Evolutionary conservation across 306 rosid genomes (phyloP).

Genomic region (Citrullus mucosospermus): DNA sequence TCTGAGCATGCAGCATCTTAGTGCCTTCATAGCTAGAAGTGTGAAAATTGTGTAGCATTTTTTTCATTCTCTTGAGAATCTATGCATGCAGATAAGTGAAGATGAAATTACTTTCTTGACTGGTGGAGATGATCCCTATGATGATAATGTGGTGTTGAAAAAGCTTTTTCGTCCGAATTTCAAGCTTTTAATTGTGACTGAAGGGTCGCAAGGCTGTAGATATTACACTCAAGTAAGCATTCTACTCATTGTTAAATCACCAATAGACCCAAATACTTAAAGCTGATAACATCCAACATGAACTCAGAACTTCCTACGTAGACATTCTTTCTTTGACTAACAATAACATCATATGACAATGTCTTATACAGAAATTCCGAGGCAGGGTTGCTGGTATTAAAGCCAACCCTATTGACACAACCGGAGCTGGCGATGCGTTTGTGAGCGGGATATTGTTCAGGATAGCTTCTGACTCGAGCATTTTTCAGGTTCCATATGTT

Average conservation of each 20-base stretch:
- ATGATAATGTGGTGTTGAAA: constrained; percentile 36
- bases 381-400: constrained; percentile 73
- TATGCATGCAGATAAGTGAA: constrained; percentile 29
- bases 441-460: constrained; percentile 64
- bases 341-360: neutral
- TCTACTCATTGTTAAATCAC: neutral
- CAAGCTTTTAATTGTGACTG: constrained; percentile 52
- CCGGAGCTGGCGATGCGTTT: constrained; percentile 96
- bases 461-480: constrained; percentile 48
- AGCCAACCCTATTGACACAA: constrained; percentile 74
- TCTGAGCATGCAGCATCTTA: neutral
- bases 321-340: neutral
- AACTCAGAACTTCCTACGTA: neutral
- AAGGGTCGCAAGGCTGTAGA: constrained; percentile 52
- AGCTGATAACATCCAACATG: neutral
- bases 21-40: neutral
- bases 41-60: neutral
- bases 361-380: constrained; percentile 36
- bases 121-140: constrained; percentile 42
- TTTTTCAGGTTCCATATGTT: constrained; percentile 34
- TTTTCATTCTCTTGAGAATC: neutral
- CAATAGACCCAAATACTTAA: neutral
- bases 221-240: constrained; percentile 46
- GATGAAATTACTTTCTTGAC: constrained; percentile 42
- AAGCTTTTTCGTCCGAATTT: constrained; percentile 41